Percentiles rank a stretch among this genome's conserved stretches.
Evolutionary conservation across 139 green algal species (phyloP).

Genomic region (Trebouxia sp.): DNA sequence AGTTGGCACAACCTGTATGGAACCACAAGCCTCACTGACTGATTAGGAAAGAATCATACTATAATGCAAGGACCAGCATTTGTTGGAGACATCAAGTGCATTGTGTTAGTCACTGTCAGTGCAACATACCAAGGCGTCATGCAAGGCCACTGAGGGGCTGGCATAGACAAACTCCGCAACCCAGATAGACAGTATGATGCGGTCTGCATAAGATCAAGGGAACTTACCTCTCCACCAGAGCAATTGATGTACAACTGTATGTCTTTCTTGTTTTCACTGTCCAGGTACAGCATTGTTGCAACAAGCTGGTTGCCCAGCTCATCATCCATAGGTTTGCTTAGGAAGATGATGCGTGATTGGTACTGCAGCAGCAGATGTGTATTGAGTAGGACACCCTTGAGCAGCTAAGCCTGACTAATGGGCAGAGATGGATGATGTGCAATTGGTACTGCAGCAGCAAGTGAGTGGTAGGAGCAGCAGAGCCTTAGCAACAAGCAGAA

Average conservation of each 20-base stretch:
- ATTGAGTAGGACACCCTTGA: background rate
- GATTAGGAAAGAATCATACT: too few species aligned
- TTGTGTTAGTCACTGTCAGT: too few species aligned
- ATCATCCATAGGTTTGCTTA: slow-evolving; percentile 83
- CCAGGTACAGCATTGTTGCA: slow-evolving; percentile 91
- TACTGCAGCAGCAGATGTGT: slow-evolving; percentile 59
- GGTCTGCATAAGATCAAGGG: too few species aligned
- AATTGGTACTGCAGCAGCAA: background rate
- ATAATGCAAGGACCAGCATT: too few species aligned
- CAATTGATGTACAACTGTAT: slow-evolving; percentile 92
- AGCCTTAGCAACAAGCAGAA: background rate
- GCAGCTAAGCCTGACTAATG: background rate
- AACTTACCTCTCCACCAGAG: slow-evolving; percentile 71
- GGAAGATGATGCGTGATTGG: slow-evolving; percentile 89
- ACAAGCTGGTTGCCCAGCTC: slow-evolving; percentile 91
- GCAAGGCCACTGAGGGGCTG: background rate
- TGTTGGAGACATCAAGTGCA: too few species aligned
- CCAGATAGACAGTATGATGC: background rate
- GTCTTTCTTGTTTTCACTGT: slow-evolving; percentile 86
- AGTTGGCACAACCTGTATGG: slow-evolving; percentile 81
- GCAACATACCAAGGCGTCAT: too few species aligned
- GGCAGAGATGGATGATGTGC: background rate
- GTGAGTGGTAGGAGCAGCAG: background rate
- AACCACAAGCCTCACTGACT: too few species aligned
- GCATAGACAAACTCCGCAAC: background rate